Evolutionary conservation across 306 rosid species (phyloP).

Genomic region (Oxytropis ochrocephala): DNA sequence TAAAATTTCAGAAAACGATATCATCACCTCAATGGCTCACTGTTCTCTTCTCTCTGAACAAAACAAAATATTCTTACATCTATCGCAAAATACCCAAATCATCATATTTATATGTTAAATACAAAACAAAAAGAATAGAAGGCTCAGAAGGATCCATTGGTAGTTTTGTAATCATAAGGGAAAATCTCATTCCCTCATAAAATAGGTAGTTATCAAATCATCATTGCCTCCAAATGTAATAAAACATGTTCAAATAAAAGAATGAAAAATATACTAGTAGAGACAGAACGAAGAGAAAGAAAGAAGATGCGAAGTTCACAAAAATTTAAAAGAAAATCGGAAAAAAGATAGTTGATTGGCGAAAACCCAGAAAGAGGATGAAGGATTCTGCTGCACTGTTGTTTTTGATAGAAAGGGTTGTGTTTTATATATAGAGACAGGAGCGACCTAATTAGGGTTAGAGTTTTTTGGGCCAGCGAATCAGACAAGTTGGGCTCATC

Average conservation of each 20-base stretch:
- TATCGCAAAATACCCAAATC: background rate
- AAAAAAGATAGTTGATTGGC: too few species aligned
- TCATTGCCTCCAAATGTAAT: conserved; percentile 8
- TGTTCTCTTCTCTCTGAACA: background rate
- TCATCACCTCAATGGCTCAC: conserved; percentile 56
- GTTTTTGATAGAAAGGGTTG: too few species aligned
- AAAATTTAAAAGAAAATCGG: background rate
- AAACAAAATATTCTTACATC: background rate
- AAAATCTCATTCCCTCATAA: conserved; percentile 45
- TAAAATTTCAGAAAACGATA: background rate
- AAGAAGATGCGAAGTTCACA: background rate
- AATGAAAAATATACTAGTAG: too few species aligned
- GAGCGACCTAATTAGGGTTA: conserved; percentile 35
- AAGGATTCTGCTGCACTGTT: background rate
- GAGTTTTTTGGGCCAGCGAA: background rate
- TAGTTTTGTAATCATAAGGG: conserved; percentile 54
- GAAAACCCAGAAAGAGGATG: background rate
- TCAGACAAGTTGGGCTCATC: too few species aligned
- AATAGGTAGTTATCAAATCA: conserved; percentile 43
- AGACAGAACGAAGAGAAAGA: background rate
- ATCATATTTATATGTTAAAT: too few species aligned
- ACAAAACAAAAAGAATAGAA: background rate
- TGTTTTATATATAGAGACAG: conserved; percentile 17
- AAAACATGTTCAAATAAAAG: background rate
- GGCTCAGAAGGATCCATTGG: conserved; percentile 99